A percentile compares a stretch with the other conserved stretches of the same genome.
Evolutionary conservation across 805 yeast species (phyloP).

Genomic region (Nakazawaea wyomingensis): DNA sequence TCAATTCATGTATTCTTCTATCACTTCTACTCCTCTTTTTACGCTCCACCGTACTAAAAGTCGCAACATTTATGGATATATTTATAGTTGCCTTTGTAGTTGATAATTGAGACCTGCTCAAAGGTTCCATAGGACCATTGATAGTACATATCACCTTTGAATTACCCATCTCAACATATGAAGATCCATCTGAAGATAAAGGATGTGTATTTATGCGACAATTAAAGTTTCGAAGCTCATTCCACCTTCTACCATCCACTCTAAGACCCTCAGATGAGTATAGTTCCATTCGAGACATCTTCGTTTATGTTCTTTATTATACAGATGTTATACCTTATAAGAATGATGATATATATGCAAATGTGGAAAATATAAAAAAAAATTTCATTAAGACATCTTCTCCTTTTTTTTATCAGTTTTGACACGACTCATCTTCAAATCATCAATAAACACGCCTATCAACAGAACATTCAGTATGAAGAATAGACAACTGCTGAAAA

Average conservation of each 20-base stretch:
- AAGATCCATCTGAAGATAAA: constrained; percentile 83
- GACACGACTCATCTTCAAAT: constrained; percentile 20
- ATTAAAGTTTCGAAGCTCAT: constrained; percentile 78
- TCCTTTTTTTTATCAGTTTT: constrained; percentile 9
- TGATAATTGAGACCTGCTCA: constrained; percentile 44
- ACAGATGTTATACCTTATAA: too few species aligned
- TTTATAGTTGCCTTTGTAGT: constrained; percentile 51
- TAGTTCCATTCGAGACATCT: constrained; percentile 54
- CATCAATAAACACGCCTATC: constrained; percentile 50
- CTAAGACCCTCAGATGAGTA: constrained; percentile 95
- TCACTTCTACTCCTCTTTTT: constrained; percentile 67
- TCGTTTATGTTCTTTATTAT: too few species aligned
- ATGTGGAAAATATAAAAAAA: neutral
- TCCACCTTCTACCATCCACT: constrained; percentile 92
- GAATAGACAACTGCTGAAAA: constrained; percentile 51
- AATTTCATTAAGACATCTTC: neutral
- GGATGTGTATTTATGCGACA: constrained; percentile 88
- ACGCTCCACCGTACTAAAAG: constrained; percentile 75
- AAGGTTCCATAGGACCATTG: constrained; percentile 87
- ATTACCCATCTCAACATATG: constrained; percentile 88
- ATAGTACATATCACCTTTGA: constrained; percentile 83
- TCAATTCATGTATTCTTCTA: constrained; percentile 61
- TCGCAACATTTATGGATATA: constrained; percentile 67
- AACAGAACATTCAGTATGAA: constrained; percentile 59
- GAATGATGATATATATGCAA: too few species aligned